Percentiles rank a stretch among this genome's conserved stretches.
phyloP scores from a whole-genome alignment of 148 eudicot genomes.

The Bassia scoparia region DNA sequence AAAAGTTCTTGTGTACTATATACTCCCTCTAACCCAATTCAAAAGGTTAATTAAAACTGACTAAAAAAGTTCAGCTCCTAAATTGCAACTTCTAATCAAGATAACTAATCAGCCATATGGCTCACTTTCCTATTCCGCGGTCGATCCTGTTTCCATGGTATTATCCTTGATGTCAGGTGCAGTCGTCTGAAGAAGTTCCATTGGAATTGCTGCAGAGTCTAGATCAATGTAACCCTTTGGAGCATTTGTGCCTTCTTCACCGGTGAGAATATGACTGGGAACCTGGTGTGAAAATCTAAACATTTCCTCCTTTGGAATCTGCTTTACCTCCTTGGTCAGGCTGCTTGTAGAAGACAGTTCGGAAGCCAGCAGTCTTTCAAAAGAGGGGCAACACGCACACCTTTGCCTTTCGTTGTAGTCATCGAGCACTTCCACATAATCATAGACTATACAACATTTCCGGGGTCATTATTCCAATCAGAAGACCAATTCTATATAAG shows the following conservation, averaged over 20 bases:
- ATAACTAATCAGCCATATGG: not conserved
- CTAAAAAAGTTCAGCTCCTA: constrained; percentile 11
- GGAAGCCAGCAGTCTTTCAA: constrained; percentile 52
- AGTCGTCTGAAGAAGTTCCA: constrained; percentile 42
- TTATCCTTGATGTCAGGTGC: constrained; percentile 20
- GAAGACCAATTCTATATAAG: constrained; percentile 59
- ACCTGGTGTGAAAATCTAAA: constrained; percentile 62
- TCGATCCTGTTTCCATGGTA: not conserved
- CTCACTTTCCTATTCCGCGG: not conserved
- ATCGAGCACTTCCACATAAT: constrained; percentile 57
- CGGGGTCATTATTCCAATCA: constrained; percentile 49
- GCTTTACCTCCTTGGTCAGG: constrained; percentile 32
- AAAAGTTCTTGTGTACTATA: constrained; percentile 7
- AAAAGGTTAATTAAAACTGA: constrained; percentile 1
- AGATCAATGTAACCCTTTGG: constrained; percentile 55
- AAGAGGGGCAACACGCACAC: constrained; percentile 47
- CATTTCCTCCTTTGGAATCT: constrained; percentile 56
- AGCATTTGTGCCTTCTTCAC: constrained; percentile 41
- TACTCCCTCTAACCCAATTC: not conserved
- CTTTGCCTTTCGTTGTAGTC: constrained; percentile 50
- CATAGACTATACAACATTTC: constrained; percentile 47
- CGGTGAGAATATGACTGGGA: constrained; percentile 47
- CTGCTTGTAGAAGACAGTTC: constrained; percentile 44
- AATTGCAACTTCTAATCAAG: constrained; percentile 2
- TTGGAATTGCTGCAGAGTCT: constrained; percentile 70